phyloP scores from a whole-genome alignment of 805 yeast genomes.

The Candida succiphila region DNA sequence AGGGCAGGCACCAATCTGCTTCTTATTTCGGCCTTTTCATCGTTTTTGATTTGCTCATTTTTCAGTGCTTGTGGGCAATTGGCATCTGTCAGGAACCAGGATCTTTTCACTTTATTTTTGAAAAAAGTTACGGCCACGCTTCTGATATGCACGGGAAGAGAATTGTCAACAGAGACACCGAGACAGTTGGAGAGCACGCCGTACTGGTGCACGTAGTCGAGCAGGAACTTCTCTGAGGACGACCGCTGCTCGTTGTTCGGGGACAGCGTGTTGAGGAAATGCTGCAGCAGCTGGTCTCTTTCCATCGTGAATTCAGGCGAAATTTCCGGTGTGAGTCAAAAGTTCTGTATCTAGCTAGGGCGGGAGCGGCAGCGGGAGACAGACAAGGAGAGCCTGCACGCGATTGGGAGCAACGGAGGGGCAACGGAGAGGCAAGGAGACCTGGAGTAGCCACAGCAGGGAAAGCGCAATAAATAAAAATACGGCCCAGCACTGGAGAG shows the following conservation, averaged over 20 bases:
- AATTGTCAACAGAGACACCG: constrained; percentile 28
- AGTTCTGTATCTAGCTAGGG: not conserved
- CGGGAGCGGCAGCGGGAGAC: not conserved
- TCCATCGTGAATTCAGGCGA: constrained; percentile 25
- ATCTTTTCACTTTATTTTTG: constrained; percentile 59
- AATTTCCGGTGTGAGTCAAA: too few relatives aligned
- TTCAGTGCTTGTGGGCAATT: constrained; percentile 10
- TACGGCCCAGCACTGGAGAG: too few relatives aligned
- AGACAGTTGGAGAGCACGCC: constrained; percentile 36
- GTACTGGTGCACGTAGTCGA: constrained; percentile 29
- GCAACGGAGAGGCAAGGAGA: not conserved
- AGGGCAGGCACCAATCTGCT: constrained; percentile 53
- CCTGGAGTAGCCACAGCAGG: too few relatives aligned
- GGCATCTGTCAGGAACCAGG: constrained; percentile 41
- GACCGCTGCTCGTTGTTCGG: constrained; percentile 31
- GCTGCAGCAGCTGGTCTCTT: constrained; percentile 30
- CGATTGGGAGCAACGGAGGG: not conserved
- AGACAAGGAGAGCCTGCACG: not conserved
- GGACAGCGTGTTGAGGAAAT: constrained; percentile 40
- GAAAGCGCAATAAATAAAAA: too few relatives aligned
- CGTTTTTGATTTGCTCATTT: constrained; percentile 20
- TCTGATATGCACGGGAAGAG: constrained; percentile 38
- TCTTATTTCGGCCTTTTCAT: constrained; percentile 60
- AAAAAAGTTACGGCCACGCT: constrained; percentile 75
- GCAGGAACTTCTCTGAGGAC: constrained; percentile 32